Evolutionary conservation across 179 eudicot genomes (phyloP).

Genomic region (Patellifolia procumbens): DNA sequence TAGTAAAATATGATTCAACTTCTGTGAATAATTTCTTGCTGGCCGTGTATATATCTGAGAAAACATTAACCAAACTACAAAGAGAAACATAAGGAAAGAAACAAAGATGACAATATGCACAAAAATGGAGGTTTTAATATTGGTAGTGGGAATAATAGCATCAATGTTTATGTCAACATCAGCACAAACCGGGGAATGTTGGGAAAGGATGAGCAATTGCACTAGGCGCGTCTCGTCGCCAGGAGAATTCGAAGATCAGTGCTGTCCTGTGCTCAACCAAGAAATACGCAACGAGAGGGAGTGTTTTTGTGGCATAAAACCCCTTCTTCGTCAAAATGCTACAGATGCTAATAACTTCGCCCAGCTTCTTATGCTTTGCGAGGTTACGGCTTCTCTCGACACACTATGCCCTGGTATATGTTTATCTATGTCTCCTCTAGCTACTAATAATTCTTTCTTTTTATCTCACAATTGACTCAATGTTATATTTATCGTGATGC

Average conservation of each 20-base stretch:
- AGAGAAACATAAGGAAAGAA: neutral
- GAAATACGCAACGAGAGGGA: neutral
- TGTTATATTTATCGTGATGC: no score
- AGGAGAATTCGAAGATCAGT: neutral
- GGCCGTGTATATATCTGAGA: neutral
- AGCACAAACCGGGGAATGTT: neutral
- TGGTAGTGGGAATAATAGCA: neutral
- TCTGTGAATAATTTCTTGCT: no score
- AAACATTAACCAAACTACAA: neutral
- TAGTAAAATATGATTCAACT: no score
- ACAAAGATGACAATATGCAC: neutral
- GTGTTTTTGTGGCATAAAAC: neutral
- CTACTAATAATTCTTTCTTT: neutral
- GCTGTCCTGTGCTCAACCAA: neutral
- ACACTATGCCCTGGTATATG: neutral
- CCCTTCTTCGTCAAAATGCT: neutral
- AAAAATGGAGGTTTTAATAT: slow-evolving; percentile 1
- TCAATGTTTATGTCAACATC: neutral
- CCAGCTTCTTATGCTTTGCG: neutral
- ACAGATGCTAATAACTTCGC: neutral
- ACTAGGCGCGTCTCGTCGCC: neutral
- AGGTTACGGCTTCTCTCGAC: neutral
- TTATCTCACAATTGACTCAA: neutral
- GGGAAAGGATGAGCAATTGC: neutral
- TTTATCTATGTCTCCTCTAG: neutral